Evolutionary conservation across 768 basidiomycete genomes (phyloP), one percentile per base, ranked within the genome.

Genomic region (Russula ochroleuca): DNA sequence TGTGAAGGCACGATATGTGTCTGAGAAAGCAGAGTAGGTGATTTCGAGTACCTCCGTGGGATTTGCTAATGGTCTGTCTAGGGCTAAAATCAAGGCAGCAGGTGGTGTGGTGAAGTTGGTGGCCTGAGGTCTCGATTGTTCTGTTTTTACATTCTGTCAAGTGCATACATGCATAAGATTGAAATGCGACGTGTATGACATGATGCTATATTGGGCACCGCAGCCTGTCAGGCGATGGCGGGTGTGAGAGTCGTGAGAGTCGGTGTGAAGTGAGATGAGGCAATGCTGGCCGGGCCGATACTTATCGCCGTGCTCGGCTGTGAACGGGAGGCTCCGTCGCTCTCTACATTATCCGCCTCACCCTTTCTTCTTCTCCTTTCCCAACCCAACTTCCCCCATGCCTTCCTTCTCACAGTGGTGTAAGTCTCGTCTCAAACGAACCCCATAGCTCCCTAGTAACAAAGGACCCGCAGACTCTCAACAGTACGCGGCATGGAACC

Each of bases 1-100:
- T 73, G 92, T 99, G 71, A 98, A 98, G 82, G 94, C 97, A 60
- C 94, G 97, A 67, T 96, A 88, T 73, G 94, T 98, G 59, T 96
- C 94, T 47, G 81, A 78, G 70, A 87, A 83, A 72, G 94, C 94
- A 67, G 92, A 94, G 92, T 83, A 67, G 23, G 81, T 80, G 37
- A 23, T 21, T 3, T 49, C 5, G 78, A 69, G 65, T 79, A 8
- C 50, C 51, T 56, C 28, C 17, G 35, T 47, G 53, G n/a, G 38
- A 28, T 38, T 2, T 43, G 40, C 52, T 61, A 28, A 47, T 38
- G n/a, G 25, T 33, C 1, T 33, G 41, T 68, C 51, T 70, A 83
- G 83, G 75, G 73, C 72, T 38, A 93, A 93, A 78, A 94, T 94
- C 81, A 93, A 92, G 79, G 93, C 87, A 78, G 92, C 90, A 65